A percentile compares a stretch with the other conserved stretches of the same genome.
phyloP scores from a whole-genome alignment of 176 grass and related monocot species.

The Bonia amplexicaulis region DNA sequence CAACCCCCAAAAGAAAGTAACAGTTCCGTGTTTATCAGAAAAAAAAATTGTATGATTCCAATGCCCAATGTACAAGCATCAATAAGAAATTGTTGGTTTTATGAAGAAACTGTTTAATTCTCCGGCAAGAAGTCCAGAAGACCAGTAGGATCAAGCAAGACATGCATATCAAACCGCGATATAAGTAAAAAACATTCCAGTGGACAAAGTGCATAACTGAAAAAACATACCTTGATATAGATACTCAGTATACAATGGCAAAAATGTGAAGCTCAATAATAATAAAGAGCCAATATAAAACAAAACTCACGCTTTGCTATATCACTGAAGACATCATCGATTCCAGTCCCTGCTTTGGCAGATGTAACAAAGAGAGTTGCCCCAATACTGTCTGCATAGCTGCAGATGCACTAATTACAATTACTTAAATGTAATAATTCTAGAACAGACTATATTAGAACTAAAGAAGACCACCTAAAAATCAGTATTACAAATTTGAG shows the following conservation, averaged over 20 bases:
- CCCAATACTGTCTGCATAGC: slow-evolving; percentile 63
- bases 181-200: neutral
- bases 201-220: neutral
- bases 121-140: neutral
- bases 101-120: neutral
- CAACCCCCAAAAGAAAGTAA: neutral
- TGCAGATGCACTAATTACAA: slow-evolving; percentile 16
- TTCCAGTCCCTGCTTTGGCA: slow-evolving; percentile 66
- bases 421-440: neutral
- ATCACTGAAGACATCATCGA: slow-evolving; percentile 59
- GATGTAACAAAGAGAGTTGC: slow-evolving; percentile 66
- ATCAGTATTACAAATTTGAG: neutral
- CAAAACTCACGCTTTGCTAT: slow-evolving; percentile 59
- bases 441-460: neutral
- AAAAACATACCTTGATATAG: neutral
- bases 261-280: slow-evolving; percentile 1
- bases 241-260: neutral
- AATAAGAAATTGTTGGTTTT: neutral
- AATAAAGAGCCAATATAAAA: neutral
- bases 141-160: neutral
- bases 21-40: neutral
- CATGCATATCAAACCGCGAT: neutral
- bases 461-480: neutral
- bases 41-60: neutral
- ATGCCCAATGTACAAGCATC: neutral